Conservation (phyloP, 164 flowering plant genomes). For the Aristolochia fimbriata region DNA sequence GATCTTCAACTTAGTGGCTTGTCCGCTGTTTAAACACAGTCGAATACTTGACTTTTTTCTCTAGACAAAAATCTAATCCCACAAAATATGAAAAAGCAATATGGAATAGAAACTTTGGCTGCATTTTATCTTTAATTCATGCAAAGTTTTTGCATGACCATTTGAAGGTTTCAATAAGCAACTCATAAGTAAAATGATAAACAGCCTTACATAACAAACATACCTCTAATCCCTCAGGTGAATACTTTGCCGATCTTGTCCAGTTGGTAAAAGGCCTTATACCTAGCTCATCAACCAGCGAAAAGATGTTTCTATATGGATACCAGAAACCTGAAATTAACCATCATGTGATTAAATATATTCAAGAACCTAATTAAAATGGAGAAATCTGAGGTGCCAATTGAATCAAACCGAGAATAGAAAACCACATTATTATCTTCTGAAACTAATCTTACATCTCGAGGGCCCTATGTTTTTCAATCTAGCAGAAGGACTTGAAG, state of each 20-base stretch:
- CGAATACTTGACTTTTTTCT: no score
- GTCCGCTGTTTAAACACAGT: no score
- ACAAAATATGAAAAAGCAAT: no score
- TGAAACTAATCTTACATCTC: no score
- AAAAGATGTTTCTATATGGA: constrained; percentile 47
- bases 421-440: not conserved
- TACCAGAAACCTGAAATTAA: constrained; percentile 45
- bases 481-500: no score
- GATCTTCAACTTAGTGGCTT: not conserved
- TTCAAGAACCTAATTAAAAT: not conserved
- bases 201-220: not conserved
- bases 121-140: no score
- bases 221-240: constrained; percentile 55
- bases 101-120: no score
- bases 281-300: constrained; percentile 51
- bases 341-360: not conserved
- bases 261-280: constrained; percentile 51
- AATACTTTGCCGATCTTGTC: constrained; percentile 51
- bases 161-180: no score
- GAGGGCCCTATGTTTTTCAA: no score
- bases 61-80: no score
- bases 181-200: no score
- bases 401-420: not conserved
- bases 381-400: not conserved
- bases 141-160: no score